These are phyloP conservation scores for Glutinoglossum americanum DNA, from an alignment of 495 filamentous ascomycete species.

Conservation along the genomic window DNA sequence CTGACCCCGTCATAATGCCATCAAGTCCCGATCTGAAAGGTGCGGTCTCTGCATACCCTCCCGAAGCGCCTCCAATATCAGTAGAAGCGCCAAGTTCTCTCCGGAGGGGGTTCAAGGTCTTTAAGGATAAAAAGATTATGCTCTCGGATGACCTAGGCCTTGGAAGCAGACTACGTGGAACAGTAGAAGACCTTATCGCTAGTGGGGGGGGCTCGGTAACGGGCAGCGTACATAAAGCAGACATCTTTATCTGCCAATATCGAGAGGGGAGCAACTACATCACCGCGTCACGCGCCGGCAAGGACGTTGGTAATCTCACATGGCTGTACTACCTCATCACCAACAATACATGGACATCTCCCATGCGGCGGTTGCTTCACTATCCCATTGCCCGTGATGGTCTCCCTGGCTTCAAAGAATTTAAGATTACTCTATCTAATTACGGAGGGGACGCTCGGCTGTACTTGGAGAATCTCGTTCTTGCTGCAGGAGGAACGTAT, in stretches of 20 bases:
- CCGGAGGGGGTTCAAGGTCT: constrained; percentile 24
- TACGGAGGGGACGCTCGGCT: constrained; percentile 85
- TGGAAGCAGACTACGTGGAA: constrained; percentile 36
- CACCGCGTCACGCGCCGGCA: constrained; percentile 46
- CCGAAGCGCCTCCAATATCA: constrained; percentile 23
- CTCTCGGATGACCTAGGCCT: constrained; percentile 48
- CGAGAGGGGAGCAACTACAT: constrained; percentile 64
- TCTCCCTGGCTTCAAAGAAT: constrained; percentile 55
- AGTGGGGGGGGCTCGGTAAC: constrained; percentile 48
- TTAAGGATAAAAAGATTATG: constrained; percentile 32
- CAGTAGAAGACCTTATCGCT: constrained; percentile 45
- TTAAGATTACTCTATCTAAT: constrained; percentile 75
- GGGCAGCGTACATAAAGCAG: constrained; percentile 40
- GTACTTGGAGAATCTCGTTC: constrained; percentile 83
- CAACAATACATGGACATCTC: constrained; percentile 68
- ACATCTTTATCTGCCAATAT: constrained; percentile 71
- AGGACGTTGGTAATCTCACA: constrained; percentile 73
- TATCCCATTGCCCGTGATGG: constrained; percentile 60
- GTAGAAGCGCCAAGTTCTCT: constrained; percentile 15
- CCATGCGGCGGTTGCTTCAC: constrained; percentile 59
- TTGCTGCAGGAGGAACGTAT: constrained; percentile 59
- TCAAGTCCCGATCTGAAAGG: constrained; percentile 44
- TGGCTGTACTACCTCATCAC: constrained; percentile 90
- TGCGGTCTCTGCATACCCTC: constrained; percentile 45
- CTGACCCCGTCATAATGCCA: constrained; percentile 31